Evolutionary conservation across 1,284 basidiomycete genomes (phyloP), one percentile per base, ranked within the genome.

Genomic region (Ceratobasidium sp.): DNA sequence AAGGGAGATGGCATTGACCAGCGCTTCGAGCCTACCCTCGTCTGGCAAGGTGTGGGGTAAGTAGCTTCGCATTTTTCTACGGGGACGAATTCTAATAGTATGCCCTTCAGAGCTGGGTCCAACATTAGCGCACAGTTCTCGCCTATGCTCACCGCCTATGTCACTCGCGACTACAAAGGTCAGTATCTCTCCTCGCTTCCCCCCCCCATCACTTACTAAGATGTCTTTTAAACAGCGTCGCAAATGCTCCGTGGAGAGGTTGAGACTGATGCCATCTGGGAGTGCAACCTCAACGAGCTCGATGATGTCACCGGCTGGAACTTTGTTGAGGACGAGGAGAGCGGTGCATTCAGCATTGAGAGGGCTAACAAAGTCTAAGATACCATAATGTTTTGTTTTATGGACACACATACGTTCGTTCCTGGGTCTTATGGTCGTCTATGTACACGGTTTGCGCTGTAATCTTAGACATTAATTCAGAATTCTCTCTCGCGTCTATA

Each of bases 241-340:
- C 36, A 71, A 41, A 57, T 71, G 41, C 56, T 71, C 29, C 67
- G 67, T 19, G 54, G 67, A 3, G 67, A 71, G 14, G 29, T 57
- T 15, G 67, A 60, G 27, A 41, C 50, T 1, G 65, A 67, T 36
- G 31, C 31, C 14, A 67, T 67, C 24, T 67, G 65, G 65, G 15
- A 36, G 11, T 45, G 41, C n/a, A 71, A 71, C 29, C 11, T 71
- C 14, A 57, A 60, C 56, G 67, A 71, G 14, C 41, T 71, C 0
- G 56, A 71, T 29, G 67, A 71, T 24, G 56, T 71, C 9, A 71
- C 67, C 36, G 67, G 56, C 17, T 71, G 67, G 67, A 71, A 71
- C 29, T 53, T 71, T 44, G 29, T 71, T 29, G 67, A 71, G 45
- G 54, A 71, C 9, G 63, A 51, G 11, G 63, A 45, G 11, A 31